Evolutionary conservation across 1,284 basidiomycete genomes (phyloP), one percentile per base, ranked within the genome.

Genomic region (Rhodotorula sp.): DNA sequence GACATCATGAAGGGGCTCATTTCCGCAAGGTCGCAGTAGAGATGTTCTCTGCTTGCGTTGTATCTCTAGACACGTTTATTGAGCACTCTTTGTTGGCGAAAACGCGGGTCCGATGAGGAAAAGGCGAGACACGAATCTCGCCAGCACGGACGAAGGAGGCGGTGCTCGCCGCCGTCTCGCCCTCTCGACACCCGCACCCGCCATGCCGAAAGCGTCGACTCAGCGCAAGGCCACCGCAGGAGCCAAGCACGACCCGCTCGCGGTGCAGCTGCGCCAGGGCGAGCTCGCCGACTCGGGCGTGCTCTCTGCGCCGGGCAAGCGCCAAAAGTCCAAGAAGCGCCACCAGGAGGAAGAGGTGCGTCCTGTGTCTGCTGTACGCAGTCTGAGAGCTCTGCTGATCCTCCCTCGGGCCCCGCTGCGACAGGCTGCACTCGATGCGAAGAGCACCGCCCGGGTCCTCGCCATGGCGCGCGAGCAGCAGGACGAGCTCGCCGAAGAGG

Each of bases 1-100:
- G 96, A 98, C 81, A 86, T 98, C 79, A 91, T 98, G 89, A 87
- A 89, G 64, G 92, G 93, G 45, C 82, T 99, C 80, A 94, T 99
- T 79, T 88, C 65, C 85, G 82, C 82, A 84, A 27, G 91, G 14
- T 12, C 27, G 34, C 17, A 44, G 42, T 19, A 34, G 34, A 34
- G 3, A 34, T 5, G 34, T 34, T 34, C 5, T 5, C 10, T 23
- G 5, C 5, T 7, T 14, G 19, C 25, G 44, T 25, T 14, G 41
- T 12, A 23, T 19, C 12, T 34, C 34, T 34, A 34, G 34, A 34
- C 5, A 34, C 5, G 34, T 34, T n/a, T n/a, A n/a, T n/a, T n/a
- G n/a, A n/a, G n/a, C n/a, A n/a, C n/a, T n/a, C n/a, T n/a, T n/a
- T n/a, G n/a, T n/a, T n/a, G n/a, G n/a, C n/a, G n/a, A n/a, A n/a